Evolutionary conservation across 176 grass and related monocot genomes (phyloP).

Genomic region (Rhynchospora pubera): DNA sequence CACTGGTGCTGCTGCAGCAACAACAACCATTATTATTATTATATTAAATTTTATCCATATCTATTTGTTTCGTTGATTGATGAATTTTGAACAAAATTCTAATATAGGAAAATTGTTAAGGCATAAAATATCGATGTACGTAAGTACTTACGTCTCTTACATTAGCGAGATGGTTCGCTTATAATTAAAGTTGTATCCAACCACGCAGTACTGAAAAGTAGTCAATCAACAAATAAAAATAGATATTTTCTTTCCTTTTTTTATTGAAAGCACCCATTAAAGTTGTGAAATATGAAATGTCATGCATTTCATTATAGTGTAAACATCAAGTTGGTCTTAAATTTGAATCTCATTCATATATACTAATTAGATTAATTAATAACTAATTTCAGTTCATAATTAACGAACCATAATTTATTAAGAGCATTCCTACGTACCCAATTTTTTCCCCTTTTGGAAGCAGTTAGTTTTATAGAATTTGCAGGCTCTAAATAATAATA

Average conservation of each 20-base stretch:
- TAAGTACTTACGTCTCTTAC: neutral
- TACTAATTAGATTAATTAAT: neutral
- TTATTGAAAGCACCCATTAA: neutral
- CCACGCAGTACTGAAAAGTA: neutral
- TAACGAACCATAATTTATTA: neutral
- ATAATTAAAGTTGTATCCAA: neutral
- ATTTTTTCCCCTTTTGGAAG: neutral
- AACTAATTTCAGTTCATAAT: neutral
- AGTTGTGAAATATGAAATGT: neutral
- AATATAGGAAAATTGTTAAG: neutral
- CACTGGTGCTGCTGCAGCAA: neutral
- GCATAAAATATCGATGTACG: neutral
- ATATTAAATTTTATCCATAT: neutral
- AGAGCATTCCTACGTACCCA: neutral
- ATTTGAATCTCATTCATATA: neutral
- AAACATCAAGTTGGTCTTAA: neutral
- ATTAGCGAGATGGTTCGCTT: neutral
- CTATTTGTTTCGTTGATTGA: neutral
- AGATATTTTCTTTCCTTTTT: neutral
- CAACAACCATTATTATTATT: neutral
- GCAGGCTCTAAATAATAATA: neutral
- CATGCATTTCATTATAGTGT: neutral
- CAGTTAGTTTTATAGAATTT: neutral
- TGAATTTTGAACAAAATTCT: neutral
- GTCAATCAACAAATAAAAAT: neutral